Evolutionary conservation across 2,329 filamentous ascomycete genomes (phyloP).

Genomic region (Pseudogymnoascus pannorum): DNA sequence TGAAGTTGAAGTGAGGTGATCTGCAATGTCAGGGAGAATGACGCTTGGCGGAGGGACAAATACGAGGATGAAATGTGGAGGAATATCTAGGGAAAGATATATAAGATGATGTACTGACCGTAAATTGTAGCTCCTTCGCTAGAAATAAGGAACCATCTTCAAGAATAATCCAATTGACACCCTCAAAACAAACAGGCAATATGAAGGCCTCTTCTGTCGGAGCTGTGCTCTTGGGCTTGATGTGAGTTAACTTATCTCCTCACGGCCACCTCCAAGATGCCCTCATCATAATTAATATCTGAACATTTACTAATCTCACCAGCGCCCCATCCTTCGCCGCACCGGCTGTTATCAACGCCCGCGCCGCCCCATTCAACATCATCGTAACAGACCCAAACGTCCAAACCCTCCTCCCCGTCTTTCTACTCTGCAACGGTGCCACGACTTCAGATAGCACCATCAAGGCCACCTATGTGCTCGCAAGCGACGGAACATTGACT

Average conservation of each 20-base stretch:
- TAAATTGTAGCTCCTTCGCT: background rate
- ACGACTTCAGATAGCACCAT: background rate
- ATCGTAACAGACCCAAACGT: background rate
- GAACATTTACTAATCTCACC: background rate
- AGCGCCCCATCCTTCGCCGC: background rate
- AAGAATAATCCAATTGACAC: background rate
- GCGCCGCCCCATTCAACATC: background rate
- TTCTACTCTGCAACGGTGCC: constrained; percentile 2
- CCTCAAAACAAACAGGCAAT: background rate
- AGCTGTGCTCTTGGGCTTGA: background rate
- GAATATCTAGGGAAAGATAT: background rate
- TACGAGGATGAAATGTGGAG: background rate
- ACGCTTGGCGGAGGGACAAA: background rate
- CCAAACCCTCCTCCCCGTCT: background rate
- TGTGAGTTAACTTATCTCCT: background rate
- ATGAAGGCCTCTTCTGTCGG: background rate
- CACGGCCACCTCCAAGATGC: background rate
- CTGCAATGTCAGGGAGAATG: background rate
- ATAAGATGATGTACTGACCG: background rate
- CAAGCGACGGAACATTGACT: background rate
- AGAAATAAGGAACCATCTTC: background rate
- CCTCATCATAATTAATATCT: background rate
- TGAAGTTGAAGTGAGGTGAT: constrained; percentile 1
- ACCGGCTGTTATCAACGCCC: background rate
- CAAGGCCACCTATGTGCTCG: background rate